Evolutionary conservation across 129 eudicot genomes (phyloP), one percentile per base, ranked within the genome.

Genomic region (Sambucus nigra): DNA sequence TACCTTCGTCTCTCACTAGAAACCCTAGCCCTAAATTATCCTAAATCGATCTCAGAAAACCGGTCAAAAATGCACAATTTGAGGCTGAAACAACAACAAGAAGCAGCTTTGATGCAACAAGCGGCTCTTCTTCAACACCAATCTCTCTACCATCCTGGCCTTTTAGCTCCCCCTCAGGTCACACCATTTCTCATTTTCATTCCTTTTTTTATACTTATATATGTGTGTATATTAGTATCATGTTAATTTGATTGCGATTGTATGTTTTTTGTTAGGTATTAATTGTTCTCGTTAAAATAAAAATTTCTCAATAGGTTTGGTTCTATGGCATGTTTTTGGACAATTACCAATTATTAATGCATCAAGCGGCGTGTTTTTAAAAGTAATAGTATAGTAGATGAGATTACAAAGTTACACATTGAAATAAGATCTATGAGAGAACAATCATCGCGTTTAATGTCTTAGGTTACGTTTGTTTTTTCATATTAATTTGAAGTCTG

Each of bases 151-250:
- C 97, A 78, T 62, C 94, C 94, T 61, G 91, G 84, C 64, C 83
- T 80, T 47, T 66, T 88, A 68, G 94, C 88, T 35, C 82, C 96
- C 55, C 94, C 91, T 12, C 94, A 88, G 96, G 96, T 84, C 70
- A 50, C 13, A 18, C 21, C 31, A 60, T 27, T 27, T 46, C 5
- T 51, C 17, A 2, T 35, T 35, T 35, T 2, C 27, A 23, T 25
- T 41, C 52, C 24, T 45, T n/a, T n/a, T n/a, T n/a, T n/a, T 17
- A 18, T 40, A 13, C 66, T 14, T 48, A 0, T 60, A 1, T 39
- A 5, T 51, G 2, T 26, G 22, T 11, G 32, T 7, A 14, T 13
- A 51, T 25, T 51, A 21, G 17, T 27, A 26, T 26, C 20, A 21
- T 44, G 0, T 1, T n/a, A 18, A 12, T 59, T 42, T 42, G 3